Base-by-base conservation (phyloP, 1,284 basidiomycete genomes). In the Trametes hirsuta region DNA sequence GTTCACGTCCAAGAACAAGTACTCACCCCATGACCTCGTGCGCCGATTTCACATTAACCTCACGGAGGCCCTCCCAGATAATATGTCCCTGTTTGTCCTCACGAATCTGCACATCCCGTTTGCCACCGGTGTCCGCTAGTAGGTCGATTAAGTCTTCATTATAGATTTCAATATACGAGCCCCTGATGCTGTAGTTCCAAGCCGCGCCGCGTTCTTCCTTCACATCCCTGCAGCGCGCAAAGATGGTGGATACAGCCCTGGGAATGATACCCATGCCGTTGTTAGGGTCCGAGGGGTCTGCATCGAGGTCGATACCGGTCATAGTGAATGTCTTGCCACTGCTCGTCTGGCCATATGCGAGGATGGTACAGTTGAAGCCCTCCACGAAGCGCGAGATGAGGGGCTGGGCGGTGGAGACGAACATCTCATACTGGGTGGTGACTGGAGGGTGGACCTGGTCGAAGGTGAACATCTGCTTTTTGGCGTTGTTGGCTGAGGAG, bases 291-390 rank as follows among this genome's bases (percentile, higher is more conserved):
- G 83, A 79, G 47, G 90, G 88, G 76, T 92, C 87, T 51, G 90
- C 88, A 63, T 95, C 94, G 35, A 92, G 81, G 75, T 95, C 93
- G 55, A 93, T 81, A 60, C 94, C 92, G 18, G 94, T 94, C 97
- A 98, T 98, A 35, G 95, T 95, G 75, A 95, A 97, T 0, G 94
- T 97, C 80, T 98, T 99, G 52, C 97, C 97, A 63, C 93, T 95
- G 65, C 92, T 94, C 0, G 97, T 99, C 74, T 99, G 97, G 12
- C 97, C 97, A 77, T 99, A 99, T 54, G 97, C 97, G 62, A 99
- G 85, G 63, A 99, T 91, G 40, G 97, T 99, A 65, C 95, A 97
- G 77, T 99, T 99, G 78, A 95, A 97, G 11, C 97, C 97, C 70
- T 96, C 94, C 47, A 98, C 73, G 75, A 98, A 99, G 65, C 93